These are phyloP conservation scores for Paramecium bursaria DNA, from an alignment of 73 alveolate species.

Conservation along the genomic window DNA sequence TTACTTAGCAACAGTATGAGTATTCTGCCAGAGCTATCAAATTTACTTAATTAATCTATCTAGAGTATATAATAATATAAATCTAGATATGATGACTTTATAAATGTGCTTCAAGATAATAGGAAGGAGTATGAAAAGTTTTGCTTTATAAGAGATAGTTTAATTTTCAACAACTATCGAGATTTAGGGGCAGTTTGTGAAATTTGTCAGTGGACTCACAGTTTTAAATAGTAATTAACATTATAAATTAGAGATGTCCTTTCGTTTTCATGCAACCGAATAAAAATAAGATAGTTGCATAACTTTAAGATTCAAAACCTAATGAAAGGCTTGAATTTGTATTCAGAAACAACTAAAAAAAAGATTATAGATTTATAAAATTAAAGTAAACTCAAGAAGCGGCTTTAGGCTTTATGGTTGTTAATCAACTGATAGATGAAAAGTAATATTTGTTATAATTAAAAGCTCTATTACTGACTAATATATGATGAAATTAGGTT, in stretches of 20 bases:
- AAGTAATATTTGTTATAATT: neutral
- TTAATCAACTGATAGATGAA: constrained; percentile 11
- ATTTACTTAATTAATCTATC: constrained; percentile 5
- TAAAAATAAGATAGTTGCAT: constrained; percentile 42
- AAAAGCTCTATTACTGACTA: constrained; percentile 16
- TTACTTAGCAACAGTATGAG: constrained; percentile 17
- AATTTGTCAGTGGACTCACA: constrained; percentile 53
- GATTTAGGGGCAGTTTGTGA: constrained; percentile 37
- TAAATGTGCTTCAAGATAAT: constrained; percentile 3
- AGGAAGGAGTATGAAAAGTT: neutral
- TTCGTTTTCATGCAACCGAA: constrained; percentile 44
- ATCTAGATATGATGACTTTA: constrained; percentile 7
- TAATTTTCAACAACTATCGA: constrained; percentile 19
- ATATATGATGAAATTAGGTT: constrained; percentile 26
- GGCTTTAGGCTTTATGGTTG: constrained; percentile 41
- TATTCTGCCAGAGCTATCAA: constrained; percentile 55
- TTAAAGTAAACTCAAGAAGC: constrained; percentile 27
- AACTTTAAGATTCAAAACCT: neutral
- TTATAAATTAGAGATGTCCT: neutral
- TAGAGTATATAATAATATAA: neutral
- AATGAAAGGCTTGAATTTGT: constrained; percentile 24
- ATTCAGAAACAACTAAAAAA: neutral
- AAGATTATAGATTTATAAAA: constrained; percentile 1
- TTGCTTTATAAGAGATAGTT: constrained; percentile 5
- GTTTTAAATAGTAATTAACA: neutral